Conservation (phyloP, 495 filamentous ascomycete species). For the Tuber borchii region DNA sequence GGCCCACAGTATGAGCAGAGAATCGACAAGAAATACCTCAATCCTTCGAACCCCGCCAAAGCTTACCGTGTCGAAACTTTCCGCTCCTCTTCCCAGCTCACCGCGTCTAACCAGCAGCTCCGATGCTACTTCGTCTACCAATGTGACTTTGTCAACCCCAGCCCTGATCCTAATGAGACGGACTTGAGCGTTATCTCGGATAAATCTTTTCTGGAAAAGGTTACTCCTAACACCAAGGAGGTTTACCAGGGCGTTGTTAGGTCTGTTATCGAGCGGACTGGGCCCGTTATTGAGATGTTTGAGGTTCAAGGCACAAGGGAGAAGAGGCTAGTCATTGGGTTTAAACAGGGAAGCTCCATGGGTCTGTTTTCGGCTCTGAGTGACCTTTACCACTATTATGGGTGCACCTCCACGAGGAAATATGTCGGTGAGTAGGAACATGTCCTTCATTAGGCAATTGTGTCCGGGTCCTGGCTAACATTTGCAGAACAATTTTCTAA, state of each 20-base stretch:
- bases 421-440: conserved; percentile 55
- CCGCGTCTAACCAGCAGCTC: conserved; percentile 61
- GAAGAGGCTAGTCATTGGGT: conserved; percentile 88
- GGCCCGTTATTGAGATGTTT: conserved; percentile 95
- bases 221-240: conserved; percentile 87
- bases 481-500: conserved; percentile 86
- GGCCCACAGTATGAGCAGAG: conserved; percentile 88
- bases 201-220: conserved; percentile 89
- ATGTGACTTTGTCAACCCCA: conserved; percentile 72
- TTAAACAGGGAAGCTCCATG: conserved; percentile 83
- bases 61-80: conserved; percentile 92
- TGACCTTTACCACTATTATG: conserved; percentile 98
- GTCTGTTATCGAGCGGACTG: conserved; percentile 70
- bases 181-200: conserved; percentile 87
- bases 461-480: conserved; percentile 9
- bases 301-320: conserved; percentile 86
- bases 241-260: conserved; percentile 91
- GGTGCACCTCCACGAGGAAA: conserved; percentile 89
- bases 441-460: background rate
- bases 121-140: conserved; percentile 99
- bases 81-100: conserved; percentile 71
- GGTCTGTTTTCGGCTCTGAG: conserved; percentile 92
- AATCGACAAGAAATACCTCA: conserved; percentile 88
- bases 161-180: conserved; percentile 70
- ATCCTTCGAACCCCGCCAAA: conserved; percentile 51